These are phyloP conservation scores for Simplicillium aogashimaense DNA, from an alignment of 2,329 filamentous ascomycete species.

Conservation along the genomic window DNA sequence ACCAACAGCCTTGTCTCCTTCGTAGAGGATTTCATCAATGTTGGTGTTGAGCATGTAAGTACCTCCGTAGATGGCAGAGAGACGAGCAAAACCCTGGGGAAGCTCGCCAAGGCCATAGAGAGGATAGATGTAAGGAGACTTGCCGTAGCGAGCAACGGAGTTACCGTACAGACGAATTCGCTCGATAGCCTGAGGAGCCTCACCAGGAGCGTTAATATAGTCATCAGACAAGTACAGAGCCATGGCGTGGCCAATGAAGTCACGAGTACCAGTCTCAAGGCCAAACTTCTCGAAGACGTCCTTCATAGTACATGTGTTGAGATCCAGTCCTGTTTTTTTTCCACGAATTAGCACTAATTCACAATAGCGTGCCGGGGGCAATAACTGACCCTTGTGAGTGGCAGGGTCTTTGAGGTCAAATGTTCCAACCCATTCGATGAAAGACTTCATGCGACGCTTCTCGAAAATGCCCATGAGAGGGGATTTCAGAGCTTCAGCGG, in stretches of 20 bases:
- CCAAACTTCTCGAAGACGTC: conserved; percentile 99
- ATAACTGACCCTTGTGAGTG: conserved; percentile 73
- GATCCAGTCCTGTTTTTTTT: conserved; percentile 58
- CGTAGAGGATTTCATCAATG: conserved; percentile 82
- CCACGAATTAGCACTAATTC: neutral
- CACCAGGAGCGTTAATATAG: conserved; percentile 66
- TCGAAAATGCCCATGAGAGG: conserved; percentile 96
- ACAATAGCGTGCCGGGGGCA: too few species aligned
- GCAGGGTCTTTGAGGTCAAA: conserved; percentile 74
- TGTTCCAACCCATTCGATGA: conserved; percentile 87
- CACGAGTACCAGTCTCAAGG: conserved; percentile 77
- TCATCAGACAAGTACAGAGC: conserved; percentile 86
- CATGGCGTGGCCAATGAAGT: conserved; percentile 98
- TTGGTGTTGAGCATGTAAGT: conserved; percentile 99
- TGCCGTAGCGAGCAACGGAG: conserved; percentile 94
- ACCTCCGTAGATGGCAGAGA: conserved; percentile 96
- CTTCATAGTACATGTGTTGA: conserved; percentile 79
- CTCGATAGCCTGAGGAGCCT: conserved; percentile 75
- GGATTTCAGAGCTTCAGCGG: conserved; percentile 79
- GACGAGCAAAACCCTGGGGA: conserved; percentile 91
- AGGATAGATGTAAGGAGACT: conserved; percentile 98
- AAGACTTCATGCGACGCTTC: conserved; percentile 93
- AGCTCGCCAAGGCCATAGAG: conserved; percentile 95
- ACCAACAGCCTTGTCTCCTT: conserved; percentile 75
- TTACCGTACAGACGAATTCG: conserved; percentile 95